Evolutionary conservation across 768 basidiomycete genomes (phyloP).

Genomic region (Leccinum rimulosum): DNA sequence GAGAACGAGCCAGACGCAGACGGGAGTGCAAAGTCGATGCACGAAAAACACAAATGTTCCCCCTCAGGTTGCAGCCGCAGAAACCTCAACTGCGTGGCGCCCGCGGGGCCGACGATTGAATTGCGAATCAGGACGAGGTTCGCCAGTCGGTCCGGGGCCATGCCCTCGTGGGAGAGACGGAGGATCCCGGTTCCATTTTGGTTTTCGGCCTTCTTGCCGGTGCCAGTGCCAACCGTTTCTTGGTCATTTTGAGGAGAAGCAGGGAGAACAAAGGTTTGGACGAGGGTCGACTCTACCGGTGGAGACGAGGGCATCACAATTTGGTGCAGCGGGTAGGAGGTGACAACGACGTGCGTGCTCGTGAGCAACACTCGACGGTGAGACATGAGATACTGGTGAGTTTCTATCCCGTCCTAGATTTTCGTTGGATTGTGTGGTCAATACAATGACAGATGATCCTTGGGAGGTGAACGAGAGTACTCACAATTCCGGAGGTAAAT

Average conservation of each 20-base stretch:
- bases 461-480: neutral
- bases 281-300: neutral
- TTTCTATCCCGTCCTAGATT: neutral
- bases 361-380: neutral
- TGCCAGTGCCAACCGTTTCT: neutral
- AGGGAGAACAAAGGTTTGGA: constrained; percentile 5
- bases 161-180: constrained; percentile 5
- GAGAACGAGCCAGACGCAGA: neutral
- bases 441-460: neutral
- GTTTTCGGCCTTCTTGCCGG: neutral
- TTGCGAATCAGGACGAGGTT: constrained; percentile 7
- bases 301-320: neutral
- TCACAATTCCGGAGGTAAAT: neutral
- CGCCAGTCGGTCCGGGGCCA: neutral
- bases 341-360: constrained; percentile 5
- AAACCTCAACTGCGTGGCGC: neutral
- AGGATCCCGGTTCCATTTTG: neutral
- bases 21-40: constrained; percentile 1
- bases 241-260: neutral
- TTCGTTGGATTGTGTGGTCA: neutral
- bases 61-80: neutral
- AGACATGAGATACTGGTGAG: neutral
- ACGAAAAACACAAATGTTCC: neutral
- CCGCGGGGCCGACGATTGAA: neutral
- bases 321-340: neutral